A percentile compares a stretch with the other conserved stretches of the same genome.
Conservation (phyloP, 73 alveolate species). For the Breviolum minutum region DNA sequence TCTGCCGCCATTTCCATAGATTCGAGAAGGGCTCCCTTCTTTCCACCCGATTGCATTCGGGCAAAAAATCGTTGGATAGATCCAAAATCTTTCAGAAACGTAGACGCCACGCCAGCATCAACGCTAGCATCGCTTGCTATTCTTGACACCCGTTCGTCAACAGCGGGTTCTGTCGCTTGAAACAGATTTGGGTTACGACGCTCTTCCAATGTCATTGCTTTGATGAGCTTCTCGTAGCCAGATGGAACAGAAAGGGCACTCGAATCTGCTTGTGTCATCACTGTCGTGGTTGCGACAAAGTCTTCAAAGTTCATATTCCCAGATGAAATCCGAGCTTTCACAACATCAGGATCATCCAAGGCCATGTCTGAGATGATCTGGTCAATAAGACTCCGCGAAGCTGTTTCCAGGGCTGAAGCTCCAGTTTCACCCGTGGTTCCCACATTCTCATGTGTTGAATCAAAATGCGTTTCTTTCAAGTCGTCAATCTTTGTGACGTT, state of each 20-base stretch:
- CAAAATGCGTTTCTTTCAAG: background rate
- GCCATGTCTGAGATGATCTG: constrained; percentile 51
- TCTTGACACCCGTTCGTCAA: constrained; percentile 31
- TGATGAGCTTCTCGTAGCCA: constrained; percentile 56
- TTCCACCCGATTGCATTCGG: constrained; percentile 18
- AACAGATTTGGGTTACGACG: constrained; percentile 32
- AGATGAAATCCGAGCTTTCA: constrained; percentile 25
- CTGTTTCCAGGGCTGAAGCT: background rate
- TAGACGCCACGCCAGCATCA: constrained; percentile 9
- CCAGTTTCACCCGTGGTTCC: background rate
- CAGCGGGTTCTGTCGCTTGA: background rate
- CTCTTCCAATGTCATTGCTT: constrained; percentile 68
- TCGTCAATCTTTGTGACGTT: constrained; percentile 41
- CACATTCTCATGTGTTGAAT: background rate
- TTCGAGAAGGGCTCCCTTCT: constrained; percentile 27
- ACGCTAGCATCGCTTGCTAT: constrained; percentile 20
- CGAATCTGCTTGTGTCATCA: constrained; percentile 1
- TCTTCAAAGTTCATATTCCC: constrained; percentile 82
- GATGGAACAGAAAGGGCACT: constrained; percentile 24
- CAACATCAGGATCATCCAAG: constrained; percentile 55
- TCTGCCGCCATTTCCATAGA: constrained; percentile 86
- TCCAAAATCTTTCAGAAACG: constrained; percentile 64
- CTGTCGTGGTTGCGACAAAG: constrained; percentile 67
- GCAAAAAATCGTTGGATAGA: constrained; percentile 66
- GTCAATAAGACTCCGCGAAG: constrained; percentile 7